These are phyloP conservation scores for Dentiscutata heterogama DNA, from an alignment of 371 early-diverging fungal genomes.

Conservation along the genomic window DNA sequence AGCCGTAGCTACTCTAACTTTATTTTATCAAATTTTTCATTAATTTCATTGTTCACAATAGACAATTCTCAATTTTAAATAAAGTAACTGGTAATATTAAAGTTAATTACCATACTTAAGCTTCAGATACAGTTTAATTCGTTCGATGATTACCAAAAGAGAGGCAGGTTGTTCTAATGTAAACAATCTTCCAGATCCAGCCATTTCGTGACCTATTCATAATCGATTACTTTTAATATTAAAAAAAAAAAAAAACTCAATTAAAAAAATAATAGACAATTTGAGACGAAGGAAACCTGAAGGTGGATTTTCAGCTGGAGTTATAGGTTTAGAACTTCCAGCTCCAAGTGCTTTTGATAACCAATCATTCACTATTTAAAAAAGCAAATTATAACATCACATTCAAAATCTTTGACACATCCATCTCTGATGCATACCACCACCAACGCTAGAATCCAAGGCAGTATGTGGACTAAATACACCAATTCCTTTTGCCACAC, in stretches of 20 bases:
- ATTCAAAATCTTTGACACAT: background rate
- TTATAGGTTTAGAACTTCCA: conserved; percentile 63
- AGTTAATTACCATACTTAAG: conserved; percentile 65
- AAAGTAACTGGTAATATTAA: no score
- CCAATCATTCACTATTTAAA: conserved; percentile 82
- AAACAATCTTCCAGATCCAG: conserved; percentile 81
- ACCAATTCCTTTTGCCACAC: conserved; percentile 88
- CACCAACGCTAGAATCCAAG: conserved; percentile 85
- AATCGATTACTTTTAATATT: background rate
- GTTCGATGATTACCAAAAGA: conserved; percentile 66
- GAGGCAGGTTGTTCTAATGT: conserved; percentile 68
- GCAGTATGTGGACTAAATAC: conserved; percentile 98
- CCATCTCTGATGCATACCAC: conserved; percentile 64
- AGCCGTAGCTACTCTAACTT: conserved; percentile 82
- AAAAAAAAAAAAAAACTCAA: background rate
- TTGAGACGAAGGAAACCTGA: conserved; percentile 56
- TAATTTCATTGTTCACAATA: background rate
- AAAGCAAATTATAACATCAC: background rate
- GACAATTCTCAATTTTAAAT: background rate
- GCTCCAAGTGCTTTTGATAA: conserved; percentile 73
- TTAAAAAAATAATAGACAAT: background rate
- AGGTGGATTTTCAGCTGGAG: conserved; percentile 64
- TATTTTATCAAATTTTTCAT: background rate
- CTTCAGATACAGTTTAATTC: conserved; percentile 71
- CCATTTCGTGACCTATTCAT: conserved; percentile 68